Evolutionary conservation across 306 rosid genomes (phyloP).

Genomic region (Cicer chorassanicum): DNA sequence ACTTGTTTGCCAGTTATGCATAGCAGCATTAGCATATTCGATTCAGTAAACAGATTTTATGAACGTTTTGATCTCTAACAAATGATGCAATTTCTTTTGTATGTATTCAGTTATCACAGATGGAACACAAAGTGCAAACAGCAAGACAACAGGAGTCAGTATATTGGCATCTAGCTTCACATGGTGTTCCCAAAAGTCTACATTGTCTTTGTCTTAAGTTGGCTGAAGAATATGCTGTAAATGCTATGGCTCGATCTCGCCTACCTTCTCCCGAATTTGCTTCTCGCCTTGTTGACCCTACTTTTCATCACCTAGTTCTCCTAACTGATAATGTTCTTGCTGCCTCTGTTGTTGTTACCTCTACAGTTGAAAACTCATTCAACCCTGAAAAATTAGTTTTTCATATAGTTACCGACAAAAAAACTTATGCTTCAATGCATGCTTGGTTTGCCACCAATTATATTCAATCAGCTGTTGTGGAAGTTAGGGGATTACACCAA

Average conservation of each 20-base stretch:
- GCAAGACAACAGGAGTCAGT: slow-evolving; percentile 76
- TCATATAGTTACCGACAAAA: slow-evolving; percentile 87
- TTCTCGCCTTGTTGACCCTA: slow-evolving; percentile 74
- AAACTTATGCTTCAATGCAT: slow-evolving; percentile 90
- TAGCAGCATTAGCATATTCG: too few relatives aligned
- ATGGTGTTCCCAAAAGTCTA: slow-evolving; percentile 79
- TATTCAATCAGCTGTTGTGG: slow-evolving; percentile 68
- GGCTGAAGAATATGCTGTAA: slow-evolving; percentile 88
- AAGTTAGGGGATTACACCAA: slow-evolving; percentile 90
- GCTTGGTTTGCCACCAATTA: slow-evolving; percentile 93
- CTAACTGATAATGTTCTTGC: slow-evolving; percentile 89
- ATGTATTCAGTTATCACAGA: slow-evolving; percentile 63
- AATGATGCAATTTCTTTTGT: slow-evolving; percentile 39
- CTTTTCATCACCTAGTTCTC: slow-evolving; percentile 73
- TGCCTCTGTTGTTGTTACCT: slow-evolving; percentile 84
- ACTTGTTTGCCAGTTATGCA: slow-evolving; percentile 20
- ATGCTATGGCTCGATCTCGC: slow-evolving; percentile 78
- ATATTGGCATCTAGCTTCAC: slow-evolving; percentile 92
- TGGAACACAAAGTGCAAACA: slow-evolving; percentile 79
- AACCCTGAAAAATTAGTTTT: slow-evolving; percentile 75
- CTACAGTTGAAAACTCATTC: slow-evolving; percentile 68
- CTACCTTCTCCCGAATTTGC: slow-evolving; percentile 81
- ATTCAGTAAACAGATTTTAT: neutral
- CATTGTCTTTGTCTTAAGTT: slow-evolving; percentile 84
- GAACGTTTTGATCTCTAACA: slow-evolving; percentile 22